Conservation (phyloP, 768 basidiomycete species). For the Collybia sp. region DNA sequence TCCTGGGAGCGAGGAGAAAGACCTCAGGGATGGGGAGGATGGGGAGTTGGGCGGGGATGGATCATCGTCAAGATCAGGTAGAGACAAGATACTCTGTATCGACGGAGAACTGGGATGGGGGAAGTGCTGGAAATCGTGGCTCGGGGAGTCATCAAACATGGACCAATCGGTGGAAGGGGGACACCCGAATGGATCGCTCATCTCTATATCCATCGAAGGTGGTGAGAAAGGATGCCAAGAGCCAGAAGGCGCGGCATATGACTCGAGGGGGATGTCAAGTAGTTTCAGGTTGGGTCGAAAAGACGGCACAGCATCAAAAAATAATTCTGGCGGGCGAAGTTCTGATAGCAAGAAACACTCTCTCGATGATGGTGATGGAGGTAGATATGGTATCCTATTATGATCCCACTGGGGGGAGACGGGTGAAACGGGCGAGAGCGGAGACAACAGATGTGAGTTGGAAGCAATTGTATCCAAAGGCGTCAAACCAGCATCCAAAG, state of each 20-base stretch:
- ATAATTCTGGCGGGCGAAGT: not conserved
- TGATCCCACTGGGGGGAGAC: conserved; percentile 4
- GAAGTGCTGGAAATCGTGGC: not conserved
- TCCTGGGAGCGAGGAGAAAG: conserved; percentile 5
- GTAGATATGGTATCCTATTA: not conserved
- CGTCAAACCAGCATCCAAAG: not conserved
- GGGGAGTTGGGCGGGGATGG: conserved; percentile 7
- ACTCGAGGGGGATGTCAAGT: not conserved
- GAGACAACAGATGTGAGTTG: not conserved
- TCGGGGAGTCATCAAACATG: not conserved
- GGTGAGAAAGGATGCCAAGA: not conserved
- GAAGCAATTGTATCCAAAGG: not conserved
- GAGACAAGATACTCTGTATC: conserved; percentile 7
- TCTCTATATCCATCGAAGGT: not conserved
- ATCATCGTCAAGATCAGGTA: not conserved
- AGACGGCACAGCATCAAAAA: too few relatives aligned
- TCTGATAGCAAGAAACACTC: not conserved
- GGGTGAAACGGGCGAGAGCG: not conserved
- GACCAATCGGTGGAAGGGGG: too few relatives aligned
- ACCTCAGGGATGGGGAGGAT: conserved; percentile 7
- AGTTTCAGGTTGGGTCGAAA: too few relatives aligned
- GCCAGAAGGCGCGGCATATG: not conserved
- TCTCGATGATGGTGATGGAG: not conserved
- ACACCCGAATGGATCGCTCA: too few relatives aligned
- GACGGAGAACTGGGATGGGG: conserved; percentile 1